Evolutionary conservation across 1,284 basidiomycete genomes (phyloP), one percentile per base, ranked within the genome.

Genomic region (Peniophora sp.): DNA sequence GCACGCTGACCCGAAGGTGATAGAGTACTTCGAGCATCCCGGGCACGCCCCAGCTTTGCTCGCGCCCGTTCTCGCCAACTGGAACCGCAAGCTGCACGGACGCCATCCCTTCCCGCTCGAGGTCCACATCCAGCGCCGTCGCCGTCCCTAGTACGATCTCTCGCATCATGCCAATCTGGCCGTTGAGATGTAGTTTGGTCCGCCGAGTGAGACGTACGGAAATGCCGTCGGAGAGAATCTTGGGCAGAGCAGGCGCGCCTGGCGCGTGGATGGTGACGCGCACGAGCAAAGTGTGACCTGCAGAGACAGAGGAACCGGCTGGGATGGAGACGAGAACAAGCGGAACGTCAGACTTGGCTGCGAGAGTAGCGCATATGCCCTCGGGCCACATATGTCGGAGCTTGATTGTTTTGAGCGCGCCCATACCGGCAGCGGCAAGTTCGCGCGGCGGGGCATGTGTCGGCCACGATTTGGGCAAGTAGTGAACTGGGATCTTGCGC

Each of bases 241-340:
- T 62, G 8, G 68, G 62, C 18, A 75, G 58, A 3, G 65, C 67
- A 6, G 73, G 72, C 11, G 69, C 62, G 5, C 61, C 54, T 0
- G 61, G 64, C 43, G 68, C 72, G n/a, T 64, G 60, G 18, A 75
- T 61, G 47, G 61, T 68, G 24, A 75, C 49, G 37, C 62, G 65
- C 34, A 75, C 61, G 5, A 72, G 72, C 47, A 77, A 68, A 14
- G 55, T 56, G 52, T 71, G 68, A 14, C 74, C 73, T 3, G 75
- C 70, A 22, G 71, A 59, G 57, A 68, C 73, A 22, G 61, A 66
- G 46, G 61, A 56, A 11, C 64, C 63, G 18, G 63, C 55, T 3
- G 74, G 71, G 47, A 74, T 51, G 5, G 68, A 68, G 24, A 74
- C 64, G 45, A 60, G 50, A 3, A 65, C 55, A 24, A 47, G 47